Evolutionary conservation across 2,329 filamentous ascomycete species (phyloP).

Genomic region (Lecanicillium sp.): DNA sequence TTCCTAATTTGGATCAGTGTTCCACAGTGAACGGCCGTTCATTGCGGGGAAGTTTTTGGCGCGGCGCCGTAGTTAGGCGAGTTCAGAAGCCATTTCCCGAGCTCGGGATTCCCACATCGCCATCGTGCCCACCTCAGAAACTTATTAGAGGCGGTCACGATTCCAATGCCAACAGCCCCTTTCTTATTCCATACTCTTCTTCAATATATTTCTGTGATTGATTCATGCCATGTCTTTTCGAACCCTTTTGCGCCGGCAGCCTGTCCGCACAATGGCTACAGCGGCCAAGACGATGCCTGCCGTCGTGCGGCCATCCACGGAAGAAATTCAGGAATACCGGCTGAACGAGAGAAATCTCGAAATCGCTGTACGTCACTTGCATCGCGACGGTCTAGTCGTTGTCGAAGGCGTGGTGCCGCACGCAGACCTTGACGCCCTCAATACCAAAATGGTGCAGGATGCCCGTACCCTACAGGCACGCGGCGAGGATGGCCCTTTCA

Average conservation of each 20-base stretch:
- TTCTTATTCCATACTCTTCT: too few relatives aligned
- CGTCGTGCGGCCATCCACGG: constrained; percentile 30
- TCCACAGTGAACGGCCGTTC: too few relatives aligned
- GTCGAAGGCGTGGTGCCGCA: constrained; percentile 47
- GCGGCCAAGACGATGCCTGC: constrained; percentile 13
- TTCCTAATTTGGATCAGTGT: too few relatives aligned
- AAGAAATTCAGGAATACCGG: constrained; percentile 31
- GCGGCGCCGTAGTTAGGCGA: too few relatives aligned
- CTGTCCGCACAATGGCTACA: constrained; percentile 8
- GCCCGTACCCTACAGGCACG: constrained; percentile 43
- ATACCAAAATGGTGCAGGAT: constrained; percentile 54
- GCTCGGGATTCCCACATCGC: constrained; percentile 20
- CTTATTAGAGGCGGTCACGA: too few relatives aligned
- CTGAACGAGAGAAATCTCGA: constrained; percentile 48
- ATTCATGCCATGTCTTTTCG: not conserved
- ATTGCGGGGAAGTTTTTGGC: too few relatives aligned
- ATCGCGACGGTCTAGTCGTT: constrained; percentile 51
- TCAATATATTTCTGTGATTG: not conserved
- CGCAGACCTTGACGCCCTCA: constrained; percentile 46
- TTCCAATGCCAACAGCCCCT: too few relatives aligned
- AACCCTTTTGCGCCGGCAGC: not conserved
- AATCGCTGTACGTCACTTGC: constrained; percentile 44
- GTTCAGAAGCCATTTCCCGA: constrained; percentile 18
- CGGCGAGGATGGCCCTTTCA: constrained; percentile 52
- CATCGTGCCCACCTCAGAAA: not conserved